phyloP scores from a whole-genome alignment of 225 moss, liverwort and hornwort genomes.

The Rhytidiadelphus loreus region DNA sequence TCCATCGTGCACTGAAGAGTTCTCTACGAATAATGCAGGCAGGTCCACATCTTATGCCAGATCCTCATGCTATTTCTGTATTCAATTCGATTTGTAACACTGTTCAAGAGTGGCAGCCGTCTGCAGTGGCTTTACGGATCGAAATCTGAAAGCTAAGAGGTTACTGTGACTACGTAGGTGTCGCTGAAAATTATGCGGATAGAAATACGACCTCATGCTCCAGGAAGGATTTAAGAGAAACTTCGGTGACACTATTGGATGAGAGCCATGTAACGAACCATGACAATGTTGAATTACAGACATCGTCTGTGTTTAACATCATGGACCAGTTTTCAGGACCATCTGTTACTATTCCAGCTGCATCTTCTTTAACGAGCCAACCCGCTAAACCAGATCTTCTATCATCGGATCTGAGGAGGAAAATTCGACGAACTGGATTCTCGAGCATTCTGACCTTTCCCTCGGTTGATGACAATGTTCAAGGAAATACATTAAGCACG shows the following conservation, averaged over 20 bases:
- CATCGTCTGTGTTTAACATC: neutral
- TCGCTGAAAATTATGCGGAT: neutral
- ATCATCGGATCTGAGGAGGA: constrained; percentile 22
- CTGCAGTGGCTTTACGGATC: neutral
- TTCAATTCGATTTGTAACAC: neutral
- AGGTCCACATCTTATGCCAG: neutral
- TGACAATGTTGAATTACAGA: neutral
- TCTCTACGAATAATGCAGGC: neutral
- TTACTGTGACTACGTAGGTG: neutral
- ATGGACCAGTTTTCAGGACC: constrained; percentile 1
- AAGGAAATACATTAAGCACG: neutral
- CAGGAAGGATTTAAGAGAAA: neutral
- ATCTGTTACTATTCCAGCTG: neutral
- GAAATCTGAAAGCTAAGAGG: neutral
- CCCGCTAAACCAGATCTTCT: constrained; percentile 16
- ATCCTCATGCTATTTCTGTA: neutral
- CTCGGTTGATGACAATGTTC: neutral
- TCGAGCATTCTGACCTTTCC: constrained; percentile 14
- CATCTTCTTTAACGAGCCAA: constrained; percentile 10
- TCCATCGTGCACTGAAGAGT: neutral
- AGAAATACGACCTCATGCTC: neutral
- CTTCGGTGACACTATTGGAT: neutral
- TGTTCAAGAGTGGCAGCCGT: neutral
- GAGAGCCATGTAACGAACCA: neutral
- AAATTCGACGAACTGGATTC: constrained; percentile 32